These are phyloP conservation scores for Arthrinium puccinioides DNA, from an alignment of 2,329 filamentous ascomycete genomes.

Conservation along the genomic window DNA sequence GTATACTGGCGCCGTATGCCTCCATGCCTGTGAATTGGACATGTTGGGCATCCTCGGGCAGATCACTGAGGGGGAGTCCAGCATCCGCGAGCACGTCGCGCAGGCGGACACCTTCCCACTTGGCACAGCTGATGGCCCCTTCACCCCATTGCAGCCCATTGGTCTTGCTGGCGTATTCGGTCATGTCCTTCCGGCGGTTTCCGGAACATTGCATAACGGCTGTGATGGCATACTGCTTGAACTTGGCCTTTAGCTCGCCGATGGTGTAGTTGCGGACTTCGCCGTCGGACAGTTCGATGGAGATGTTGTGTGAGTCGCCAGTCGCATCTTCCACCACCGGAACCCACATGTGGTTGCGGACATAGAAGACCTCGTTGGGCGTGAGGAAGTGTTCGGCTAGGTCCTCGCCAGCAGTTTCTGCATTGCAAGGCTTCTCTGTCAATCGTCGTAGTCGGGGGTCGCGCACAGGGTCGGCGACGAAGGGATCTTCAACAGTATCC, in stretches of 20 bases:
- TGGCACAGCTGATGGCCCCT: conserved; percentile 37
- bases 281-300: background rate
- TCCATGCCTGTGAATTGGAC: conserved; percentile 47
- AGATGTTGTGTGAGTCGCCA: conserved; percentile 12
- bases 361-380: conserved; percentile 34
- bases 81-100: conserved; percentile 37
- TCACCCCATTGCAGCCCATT: conserved; percentile 40
- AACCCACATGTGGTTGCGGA: conserved; percentile 42
- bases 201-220: conserved; percentile 41
- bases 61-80: conserved; percentile 19
- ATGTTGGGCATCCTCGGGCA: conserved; percentile 22
- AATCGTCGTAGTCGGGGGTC: conserved; percentile 31
- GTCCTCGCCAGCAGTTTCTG: conserved; percentile 35
- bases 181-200: conserved; percentile 38
- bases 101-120: conserved; percentile 37
- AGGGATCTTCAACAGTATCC: conserved; percentile 52
- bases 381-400: conserved; percentile 36
- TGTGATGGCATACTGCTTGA: conserved; percentile 33
- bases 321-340: conserved; percentile 26
- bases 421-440: conserved; percentile 40
- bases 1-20: conserved; percentile 55
- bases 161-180: conserved; percentile 30
- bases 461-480: conserved; percentile 32
- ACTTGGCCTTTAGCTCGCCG: conserved; percentile 34
- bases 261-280: conserved; percentile 26